Conservation (phyloP, 768 basidiomycete species). For the Leccinum disarticulatum region DNA sequence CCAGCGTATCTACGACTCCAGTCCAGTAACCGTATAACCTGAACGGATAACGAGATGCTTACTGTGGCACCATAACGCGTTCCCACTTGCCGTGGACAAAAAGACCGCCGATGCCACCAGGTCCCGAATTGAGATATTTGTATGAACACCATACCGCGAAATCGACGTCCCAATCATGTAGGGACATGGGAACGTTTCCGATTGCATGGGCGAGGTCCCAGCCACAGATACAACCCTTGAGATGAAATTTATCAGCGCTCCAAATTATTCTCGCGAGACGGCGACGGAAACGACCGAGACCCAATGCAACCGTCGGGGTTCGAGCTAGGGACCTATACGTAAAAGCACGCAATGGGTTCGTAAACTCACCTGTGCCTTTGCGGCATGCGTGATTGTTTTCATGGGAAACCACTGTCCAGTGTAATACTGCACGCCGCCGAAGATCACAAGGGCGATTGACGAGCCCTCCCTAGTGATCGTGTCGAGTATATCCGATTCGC, state of each 20-base stretch:
- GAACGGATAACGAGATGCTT: constrained; percentile 27
- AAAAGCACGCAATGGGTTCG: constrained; percentile 22
- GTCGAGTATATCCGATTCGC: constrained; percentile 85
- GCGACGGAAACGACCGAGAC: constrained; percentile 10
- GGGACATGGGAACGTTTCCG: constrained; percentile 85
- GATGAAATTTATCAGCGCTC: constrained; percentile 14
- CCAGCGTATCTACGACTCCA: constrained; percentile 68
- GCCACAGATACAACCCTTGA: constrained; percentile 89
- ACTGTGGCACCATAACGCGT: constrained; percentile 61
- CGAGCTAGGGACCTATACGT: constrained; percentile 23
- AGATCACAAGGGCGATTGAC: constrained; percentile 85
- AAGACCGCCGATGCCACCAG: constrained; percentile 95
- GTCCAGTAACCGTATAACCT: constrained; percentile 5
- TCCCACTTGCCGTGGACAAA: constrained; percentile 88
- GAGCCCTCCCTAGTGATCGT: constrained; percentile 69
- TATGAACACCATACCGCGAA: constrained; percentile 99
- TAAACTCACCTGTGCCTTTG: constrained; percentile 71
- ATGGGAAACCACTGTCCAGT: constrained; percentile 96
- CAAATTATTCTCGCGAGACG: constrained; percentile 9
- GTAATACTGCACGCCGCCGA: constrained; percentile 96
- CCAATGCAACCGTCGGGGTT: constrained; percentile 4
- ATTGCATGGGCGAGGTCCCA: constrained; percentile 97
- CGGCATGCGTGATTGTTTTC: constrained; percentile 75
- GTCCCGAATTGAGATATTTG: constrained; percentile 96
- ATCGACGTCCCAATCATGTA: constrained; percentile 95